phyloP scores from a whole-genome alignment of 495 filamentous ascomycete genomes.

The Halenospora varia region DNA sequence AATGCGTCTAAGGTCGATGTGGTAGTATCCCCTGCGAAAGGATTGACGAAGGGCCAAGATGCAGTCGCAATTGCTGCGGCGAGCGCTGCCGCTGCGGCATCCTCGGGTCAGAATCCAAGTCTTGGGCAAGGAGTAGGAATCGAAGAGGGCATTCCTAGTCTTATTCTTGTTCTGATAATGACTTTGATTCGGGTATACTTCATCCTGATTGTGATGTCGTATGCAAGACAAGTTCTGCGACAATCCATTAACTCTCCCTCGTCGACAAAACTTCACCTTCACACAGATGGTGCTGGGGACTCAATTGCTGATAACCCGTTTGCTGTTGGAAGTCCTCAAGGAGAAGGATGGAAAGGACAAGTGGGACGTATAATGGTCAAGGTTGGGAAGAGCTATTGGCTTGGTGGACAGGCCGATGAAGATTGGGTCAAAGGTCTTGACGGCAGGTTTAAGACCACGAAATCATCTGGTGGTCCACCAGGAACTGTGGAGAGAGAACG shows the following conservation, averaged over 20 bases:
- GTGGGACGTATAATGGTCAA: slow-evolving; percentile 69
- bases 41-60: slow-evolving; percentile 42
- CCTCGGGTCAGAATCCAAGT: slow-evolving; percentile 14
- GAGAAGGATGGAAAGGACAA: slow-evolving; percentile 72
- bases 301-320: slow-evolving; percentile 67
- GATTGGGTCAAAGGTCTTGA: slow-evolving; percentile 57
- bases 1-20: slow-evolving; percentile 54
- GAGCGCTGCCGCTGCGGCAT: slow-evolving; percentile 9
- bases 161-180: slow-evolving; percentile 65
- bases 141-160: slow-evolving; percentile 68
- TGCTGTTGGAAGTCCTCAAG: slow-evolving; percentile 57
- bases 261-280: slow-evolving; percentile 40
- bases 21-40: slow-evolving; percentile 36
- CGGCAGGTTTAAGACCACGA: slow-evolving; percentile 48
- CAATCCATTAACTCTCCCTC: slow-evolving; percentile 48
- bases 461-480: slow-evolving; percentile 28
- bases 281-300: slow-evolving; percentile 37
- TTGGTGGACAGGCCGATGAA: slow-evolving; percentile 50
- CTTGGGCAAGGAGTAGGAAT: slow-evolving; percentile 40
- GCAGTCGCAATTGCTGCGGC: slow-evolving; percentile 42
- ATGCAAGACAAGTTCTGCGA: slow-evolving; percentile 68
- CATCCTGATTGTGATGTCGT: slow-evolving; percentile 72
- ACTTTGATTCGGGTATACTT: slow-evolving; percentile 75
- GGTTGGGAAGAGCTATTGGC: slow-evolving; percentile 71
- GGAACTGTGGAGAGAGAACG: slow-evolving; percentile 63